These are phyloP conservation scores for Aspergillus sp. DNA, from an alignment of 2,329 filamentous ascomycete species.

Conservation along the genomic window DNA sequence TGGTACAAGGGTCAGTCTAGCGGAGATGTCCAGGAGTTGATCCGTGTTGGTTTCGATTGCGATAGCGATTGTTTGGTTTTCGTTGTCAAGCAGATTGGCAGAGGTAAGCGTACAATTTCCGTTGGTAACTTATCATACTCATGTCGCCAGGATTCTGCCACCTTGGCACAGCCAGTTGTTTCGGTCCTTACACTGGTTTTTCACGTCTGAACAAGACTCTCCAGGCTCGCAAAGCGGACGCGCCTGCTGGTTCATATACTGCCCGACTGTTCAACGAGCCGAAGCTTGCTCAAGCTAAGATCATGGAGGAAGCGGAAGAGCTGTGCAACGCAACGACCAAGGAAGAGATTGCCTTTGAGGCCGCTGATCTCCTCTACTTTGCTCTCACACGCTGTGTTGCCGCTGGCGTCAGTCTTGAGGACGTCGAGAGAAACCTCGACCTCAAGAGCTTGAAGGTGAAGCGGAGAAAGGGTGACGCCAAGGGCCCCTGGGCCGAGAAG, in stretches of 20 bases:
- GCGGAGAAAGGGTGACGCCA: constrained; percentile 89
- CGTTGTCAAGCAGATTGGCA: constrained; percentile 84
- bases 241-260: constrained; percentile 90
- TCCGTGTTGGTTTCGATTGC: constrained; percentile 85
- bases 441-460: constrained; percentile 96
- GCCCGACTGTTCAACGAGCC: constrained; percentile 89
- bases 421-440: constrained; percentile 90
- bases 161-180: constrained; percentile 88
- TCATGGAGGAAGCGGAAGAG: constrained; percentile 97
- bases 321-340: constrained; percentile 83
- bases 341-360: constrained; percentile 88
- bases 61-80: constrained; percentile 93
- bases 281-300: constrained; percentile 89
- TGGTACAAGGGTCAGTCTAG: constrained; percentile 98
- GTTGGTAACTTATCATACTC: constrained; percentile 13
- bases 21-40: constrained; percentile 87
- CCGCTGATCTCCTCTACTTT: constrained; percentile 95
- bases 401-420: constrained; percentile 81
- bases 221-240: constrained; percentile 76
- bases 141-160: constrained; percentile 76
- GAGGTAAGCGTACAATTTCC: constrained; percentile 51
- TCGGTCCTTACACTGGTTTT: constrained; percentile 81
- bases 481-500: constrained; percentile 88
- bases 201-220: constrained; percentile 87
- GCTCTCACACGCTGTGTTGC: constrained; percentile 86